Evolutionary conservation across 768 basidiomycete species (phyloP), one percentile per base, ranked within the genome.

Genomic region (Boletales sp.): DNA sequence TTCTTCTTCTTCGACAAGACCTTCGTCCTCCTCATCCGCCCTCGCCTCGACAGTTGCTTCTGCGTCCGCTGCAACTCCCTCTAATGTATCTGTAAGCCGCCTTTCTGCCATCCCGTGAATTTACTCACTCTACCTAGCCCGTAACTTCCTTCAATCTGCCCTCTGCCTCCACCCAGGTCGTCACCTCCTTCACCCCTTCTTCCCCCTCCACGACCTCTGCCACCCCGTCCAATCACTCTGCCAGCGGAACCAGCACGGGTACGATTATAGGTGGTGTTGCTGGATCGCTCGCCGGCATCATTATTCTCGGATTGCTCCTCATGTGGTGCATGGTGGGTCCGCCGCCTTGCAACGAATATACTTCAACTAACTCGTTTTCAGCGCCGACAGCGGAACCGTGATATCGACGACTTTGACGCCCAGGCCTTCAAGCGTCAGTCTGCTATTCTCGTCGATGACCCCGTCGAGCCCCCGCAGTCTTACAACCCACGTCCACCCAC

Each of bases 341-440:
- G 2, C 38, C 34, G 7, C 15, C 34, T 15, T 13, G 13, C 15
- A 12, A 5, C 15, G 34, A 13, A 12, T 15, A 15, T 15, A 8
- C 34, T 8, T 34, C 11, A 54, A 45, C 48, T 32, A 36, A 25
- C 48, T 32, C 31, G 30, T 38, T 41, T 30, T 21, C 53, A 81
- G 74, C 75, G 76, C 46, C 77, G 75, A 35, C 70, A 68, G 33
- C 69, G 73, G 42, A 70, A 71, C 55, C 38, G 34, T 30, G 71
- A 64, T 30, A 4, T 33, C 0, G 70, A 70, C 0, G 74, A 76
- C 25, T 89, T 86, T 65, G 75, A 80, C 53, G 67, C 82, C 1
- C 64, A 69, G 39, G 76, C 76, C 10, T 86, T 86, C 74, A 78
- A 80, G 45, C 81, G 83, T 46, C 74, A 78, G 55, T 87, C 86